These are phyloP conservation scores for Penicillium canescens DNA, from an alignment of 495 filamentous ascomycete genomes.

Conservation along the genomic window DNA sequence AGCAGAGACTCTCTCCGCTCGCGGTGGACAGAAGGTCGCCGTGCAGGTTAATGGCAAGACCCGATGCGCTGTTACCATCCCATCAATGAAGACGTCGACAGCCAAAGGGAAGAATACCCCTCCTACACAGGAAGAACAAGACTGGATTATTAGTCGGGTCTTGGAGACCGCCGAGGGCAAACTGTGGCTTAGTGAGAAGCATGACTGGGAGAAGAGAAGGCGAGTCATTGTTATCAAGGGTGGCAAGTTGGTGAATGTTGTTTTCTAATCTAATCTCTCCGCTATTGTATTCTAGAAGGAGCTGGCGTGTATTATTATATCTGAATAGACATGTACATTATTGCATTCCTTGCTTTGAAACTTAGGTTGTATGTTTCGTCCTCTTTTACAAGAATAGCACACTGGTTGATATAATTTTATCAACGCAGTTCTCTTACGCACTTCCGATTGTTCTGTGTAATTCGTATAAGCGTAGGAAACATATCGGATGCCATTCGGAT, in stretches of 20 bases:
- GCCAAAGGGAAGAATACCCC: conserved; percentile 13
- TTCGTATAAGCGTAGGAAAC: too few species aligned
- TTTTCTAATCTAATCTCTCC: conserved; percentile 29
- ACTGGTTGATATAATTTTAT: too few species aligned
- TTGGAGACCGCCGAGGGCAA: conserved; percentile 46
- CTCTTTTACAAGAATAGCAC: background rate
- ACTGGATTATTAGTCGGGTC: conserved; percentile 59
- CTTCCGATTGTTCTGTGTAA: too few species aligned
- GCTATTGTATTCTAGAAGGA: background rate
- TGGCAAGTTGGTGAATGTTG: conserved; percentile 50
- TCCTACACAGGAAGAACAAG: conserved; percentile 35
- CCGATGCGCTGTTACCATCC: conserved; percentile 63
- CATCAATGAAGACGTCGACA: conserved; percentile 23
- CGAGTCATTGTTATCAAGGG: conserved; percentile 49
- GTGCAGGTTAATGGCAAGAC: conserved; percentile 79
- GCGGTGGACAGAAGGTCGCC: conserved; percentile 52
- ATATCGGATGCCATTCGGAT: too few species aligned
- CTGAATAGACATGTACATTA: conserved; percentile 3
- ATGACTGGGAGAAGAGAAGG: conserved; percentile 47
- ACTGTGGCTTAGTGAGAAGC: conserved; percentile 45
- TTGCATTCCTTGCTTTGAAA: background rate
- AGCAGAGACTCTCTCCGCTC: conserved; percentile 48
- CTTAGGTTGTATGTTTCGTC: background rate
- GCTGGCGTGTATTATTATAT: conserved; percentile 1
- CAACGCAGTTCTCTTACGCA: too few species aligned